A percentile compares a stretch with the other conserved stretches of the same genome.
Evolutionary conservation across 768 basidiomycete species (phyloP).

Genomic region (Wakefieldia striispora): DNA sequence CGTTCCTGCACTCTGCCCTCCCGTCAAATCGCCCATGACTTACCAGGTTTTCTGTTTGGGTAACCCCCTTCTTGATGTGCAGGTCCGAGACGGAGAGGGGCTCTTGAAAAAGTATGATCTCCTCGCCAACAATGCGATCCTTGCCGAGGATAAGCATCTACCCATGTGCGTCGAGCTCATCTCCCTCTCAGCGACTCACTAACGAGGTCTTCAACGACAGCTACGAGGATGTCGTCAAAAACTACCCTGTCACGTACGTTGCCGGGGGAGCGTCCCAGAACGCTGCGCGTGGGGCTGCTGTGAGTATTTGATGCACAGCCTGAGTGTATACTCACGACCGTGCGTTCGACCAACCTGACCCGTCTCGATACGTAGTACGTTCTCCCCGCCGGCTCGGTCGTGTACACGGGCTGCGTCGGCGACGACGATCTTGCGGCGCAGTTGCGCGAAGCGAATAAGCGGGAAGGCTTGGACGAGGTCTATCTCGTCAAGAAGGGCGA

Average conservation of each 20-base stretch:
- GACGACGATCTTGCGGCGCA: slow-evolving; percentile 90
- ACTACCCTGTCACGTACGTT: slow-evolving; percentile 81
- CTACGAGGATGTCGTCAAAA: slow-evolving; percentile 82
- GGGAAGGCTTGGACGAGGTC: slow-evolving; percentile 84
- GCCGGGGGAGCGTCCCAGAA: slow-evolving; percentile 98
- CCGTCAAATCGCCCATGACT: slow-evolving; percentile 38
- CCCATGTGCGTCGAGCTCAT: slow-evolving; percentile 54
- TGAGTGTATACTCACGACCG: slow-evolving; percentile 8
- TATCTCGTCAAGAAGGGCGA: slow-evolving; percentile 87
- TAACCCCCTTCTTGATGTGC: slow-evolving; percentile 96
- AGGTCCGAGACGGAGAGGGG: slow-evolving; percentile 81
- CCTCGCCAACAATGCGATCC: slow-evolving; percentile 93
- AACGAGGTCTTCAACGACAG: slow-evolving; percentile 37
- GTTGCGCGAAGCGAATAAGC: slow-evolving; percentile 84
- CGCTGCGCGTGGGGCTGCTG: slow-evolving; percentile 93
- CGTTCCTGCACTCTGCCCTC: slow-evolving; percentile 7
- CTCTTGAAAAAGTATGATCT: slow-evolving; percentile 88
- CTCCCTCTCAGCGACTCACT: neutral
- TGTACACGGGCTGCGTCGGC: slow-evolving; percentile 93
- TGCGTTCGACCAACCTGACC: slow-evolving; percentile 4
- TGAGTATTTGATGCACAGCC: slow-evolving; percentile 39
- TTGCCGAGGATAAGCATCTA: slow-evolving; percentile 85
- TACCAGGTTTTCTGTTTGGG: slow-evolving; percentile 86
- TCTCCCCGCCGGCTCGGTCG: slow-evolving; percentile 83
- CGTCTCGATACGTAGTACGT: slow-evolving; percentile 61